A percentile compares a stretch with the other conserved stretches of the same genome.
Evolutionary conservation across 192 early-diverging fungal genomes (phyloP).

Genomic region (Fimicolochytrium jonesii): DNA sequence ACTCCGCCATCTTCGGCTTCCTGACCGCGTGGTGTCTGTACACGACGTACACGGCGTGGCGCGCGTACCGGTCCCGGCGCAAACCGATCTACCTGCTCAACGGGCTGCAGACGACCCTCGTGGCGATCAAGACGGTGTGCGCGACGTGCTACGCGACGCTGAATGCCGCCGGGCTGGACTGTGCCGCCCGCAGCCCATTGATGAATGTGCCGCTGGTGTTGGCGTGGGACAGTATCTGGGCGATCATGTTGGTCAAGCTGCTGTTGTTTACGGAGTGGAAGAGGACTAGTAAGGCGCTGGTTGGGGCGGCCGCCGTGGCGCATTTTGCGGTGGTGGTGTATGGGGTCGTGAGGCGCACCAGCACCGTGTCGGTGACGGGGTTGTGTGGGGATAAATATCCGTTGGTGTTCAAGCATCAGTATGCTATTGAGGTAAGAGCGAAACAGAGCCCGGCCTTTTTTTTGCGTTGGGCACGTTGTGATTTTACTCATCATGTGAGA

Average conservation of each 20-base stretch:
- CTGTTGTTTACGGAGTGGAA: slow-evolving; percentile 26
- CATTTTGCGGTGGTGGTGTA: slow-evolving; percentile 18
- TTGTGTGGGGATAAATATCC: slow-evolving; percentile 21
- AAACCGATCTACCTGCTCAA: slow-evolving; percentile 35
- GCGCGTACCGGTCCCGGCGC: not conserved
- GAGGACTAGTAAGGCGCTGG: not conserved
- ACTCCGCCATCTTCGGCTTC: slow-evolving; percentile 15
- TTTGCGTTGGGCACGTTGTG: not conserved
- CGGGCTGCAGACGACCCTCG: slow-evolving; percentile 10
- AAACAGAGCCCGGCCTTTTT: not conserved
- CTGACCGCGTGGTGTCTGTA: not conserved
- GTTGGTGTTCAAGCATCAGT: slow-evolving; percentile 30
- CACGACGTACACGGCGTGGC: not conserved
- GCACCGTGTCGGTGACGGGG: not conserved
- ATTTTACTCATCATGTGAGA: no score
- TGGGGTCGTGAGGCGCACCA: not conserved
- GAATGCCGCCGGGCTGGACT: slow-evolving; percentile 1
- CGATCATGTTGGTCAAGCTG: slow-evolving; percentile 27
- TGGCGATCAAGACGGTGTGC: slow-evolving; percentile 17
- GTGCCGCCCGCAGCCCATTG: slow-evolving; percentile 19
- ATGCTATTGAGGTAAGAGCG: slow-evolving; percentile 22
- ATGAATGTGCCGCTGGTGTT: slow-evolving; percentile 15
- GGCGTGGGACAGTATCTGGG: slow-evolving; percentile 21
- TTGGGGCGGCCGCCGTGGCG: not conserved
- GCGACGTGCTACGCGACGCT: slow-evolving; percentile 20